Conservation (phyloP, 2,329 filamentous ascomycete species). For the Paraphaeosphaeria minitans region DNA sequence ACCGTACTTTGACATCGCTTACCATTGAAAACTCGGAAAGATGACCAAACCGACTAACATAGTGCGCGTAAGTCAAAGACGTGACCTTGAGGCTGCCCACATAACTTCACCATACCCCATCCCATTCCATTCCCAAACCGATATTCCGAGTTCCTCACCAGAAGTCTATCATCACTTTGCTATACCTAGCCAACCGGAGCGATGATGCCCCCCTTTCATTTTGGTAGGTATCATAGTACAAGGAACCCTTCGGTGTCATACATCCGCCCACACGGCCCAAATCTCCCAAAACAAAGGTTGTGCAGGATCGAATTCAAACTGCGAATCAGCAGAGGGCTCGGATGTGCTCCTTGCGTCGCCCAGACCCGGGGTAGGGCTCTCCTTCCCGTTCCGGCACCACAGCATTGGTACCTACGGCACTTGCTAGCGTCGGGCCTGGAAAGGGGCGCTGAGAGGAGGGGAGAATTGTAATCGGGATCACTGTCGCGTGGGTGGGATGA, state of each 20-base stretch:
- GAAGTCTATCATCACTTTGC: not conserved
- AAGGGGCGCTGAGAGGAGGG: not conserved
- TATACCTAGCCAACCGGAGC: not conserved
- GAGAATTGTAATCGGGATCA: not conserved
- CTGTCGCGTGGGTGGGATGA: not conserved
- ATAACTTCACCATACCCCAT: not conserved
- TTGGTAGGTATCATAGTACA: not conserved
- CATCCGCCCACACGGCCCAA: conserved; percentile 5
- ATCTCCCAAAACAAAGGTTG: not conserved
- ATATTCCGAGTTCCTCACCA: no score
- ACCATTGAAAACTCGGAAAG: not conserved
- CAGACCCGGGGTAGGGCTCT: conserved; percentile 1
- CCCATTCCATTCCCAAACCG: not conserved
- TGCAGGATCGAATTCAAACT: not conserved
- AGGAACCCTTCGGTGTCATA: not conserved
- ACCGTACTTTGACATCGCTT: conserved; percentile 8
- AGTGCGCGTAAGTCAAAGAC: not conserved
- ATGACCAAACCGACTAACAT: not conserved
- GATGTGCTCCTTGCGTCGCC: not conserved
- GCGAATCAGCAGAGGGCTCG: not conserved
- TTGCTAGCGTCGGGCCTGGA: not conserved
- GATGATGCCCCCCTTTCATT: not conserved
- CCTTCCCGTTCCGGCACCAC: conserved; percentile 9
- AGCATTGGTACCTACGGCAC: conserved; percentile 11
- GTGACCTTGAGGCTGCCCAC: not conserved